Evolutionary conservation across 305 asterid species (phyloP).

Genomic region (Stenogyne calaminthoides): DNA sequence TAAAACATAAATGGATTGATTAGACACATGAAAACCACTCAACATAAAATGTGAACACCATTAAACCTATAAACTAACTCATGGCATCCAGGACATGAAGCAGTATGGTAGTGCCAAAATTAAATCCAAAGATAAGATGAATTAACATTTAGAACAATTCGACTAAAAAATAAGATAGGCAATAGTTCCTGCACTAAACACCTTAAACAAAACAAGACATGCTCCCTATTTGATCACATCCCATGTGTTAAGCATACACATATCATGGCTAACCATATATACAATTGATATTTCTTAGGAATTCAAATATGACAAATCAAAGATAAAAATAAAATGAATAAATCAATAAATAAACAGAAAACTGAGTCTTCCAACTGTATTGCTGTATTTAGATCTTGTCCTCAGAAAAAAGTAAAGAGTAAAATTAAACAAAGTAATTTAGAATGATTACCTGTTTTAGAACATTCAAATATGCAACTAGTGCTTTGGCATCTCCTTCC

Average conservation of each 20-base stretch:
- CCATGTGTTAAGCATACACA: neutral
- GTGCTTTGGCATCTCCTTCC: constrained; percentile 98
- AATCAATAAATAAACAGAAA: neutral
- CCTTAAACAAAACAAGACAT: constrained; percentile 12
- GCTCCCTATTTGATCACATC: constrained; percentile 1
- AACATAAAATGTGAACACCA: neutral
- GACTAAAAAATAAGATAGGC: neutral
- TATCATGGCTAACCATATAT: neutral
- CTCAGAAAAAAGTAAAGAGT: neutral
- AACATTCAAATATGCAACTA: constrained; percentile 90
- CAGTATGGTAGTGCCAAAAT: neutral
- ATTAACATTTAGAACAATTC: neutral
- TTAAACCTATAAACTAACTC: constrained; percentile 2
- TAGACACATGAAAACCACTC: neutral
- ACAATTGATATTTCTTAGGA: neutral
- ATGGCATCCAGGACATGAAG: neutral
- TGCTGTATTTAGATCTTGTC: constrained; percentile 1
- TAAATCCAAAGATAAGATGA: neutral
- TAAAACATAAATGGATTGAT: neutral
- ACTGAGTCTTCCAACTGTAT: neutral
- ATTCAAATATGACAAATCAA: neutral
- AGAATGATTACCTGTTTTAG: constrained; percentile 63
- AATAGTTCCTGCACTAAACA: neutral
- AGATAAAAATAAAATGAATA: neutral
- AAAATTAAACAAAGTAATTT: neutral